These are phyloP conservation scores for Aureobasidium sp. DNA, from an alignment of 2,329 filamentous ascomycete species.

Conservation along the genomic window DNA sequence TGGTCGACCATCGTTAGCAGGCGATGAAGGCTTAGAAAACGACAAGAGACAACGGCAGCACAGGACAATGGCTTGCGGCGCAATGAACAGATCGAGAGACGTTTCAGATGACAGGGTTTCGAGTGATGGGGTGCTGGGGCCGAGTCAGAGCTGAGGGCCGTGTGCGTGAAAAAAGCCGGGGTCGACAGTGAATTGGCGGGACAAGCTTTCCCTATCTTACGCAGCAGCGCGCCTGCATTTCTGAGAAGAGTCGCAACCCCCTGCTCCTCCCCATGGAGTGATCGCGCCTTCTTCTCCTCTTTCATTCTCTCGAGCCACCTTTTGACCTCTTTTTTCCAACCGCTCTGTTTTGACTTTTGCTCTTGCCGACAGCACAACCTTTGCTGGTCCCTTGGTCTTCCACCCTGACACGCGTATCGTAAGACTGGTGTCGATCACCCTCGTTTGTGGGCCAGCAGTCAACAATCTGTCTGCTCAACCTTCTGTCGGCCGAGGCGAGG, in stretches of 20 bases:
- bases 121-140: neutral
- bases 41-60: slow-evolving; percentile 4
- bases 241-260: neutral
- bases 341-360: neutral
- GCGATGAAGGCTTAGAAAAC: neutral
- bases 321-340: neutral
- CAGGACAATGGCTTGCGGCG: slow-evolving; percentile 7
- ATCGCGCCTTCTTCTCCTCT: neutral
- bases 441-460: neutral
- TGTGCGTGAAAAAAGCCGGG: neutral
- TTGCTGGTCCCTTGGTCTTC: neutral
- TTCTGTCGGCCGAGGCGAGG: neutral
- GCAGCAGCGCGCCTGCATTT: slow-evolving; percentile 6
- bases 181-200: neutral
- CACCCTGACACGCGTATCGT: slow-evolving; percentile 5
- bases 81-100: neutral
- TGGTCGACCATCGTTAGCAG: too few species aligned
- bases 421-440: slow-evolving; percentile 7
- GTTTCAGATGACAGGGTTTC: neutral
- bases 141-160: neutral
- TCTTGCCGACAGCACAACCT: neutral
- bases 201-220: slow-evolving; percentile 11
- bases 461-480: neutral
- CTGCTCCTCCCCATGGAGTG: neutral
- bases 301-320: neutral